Conservation (phyloP, 78 protist species). For the Dictyostelium firmibasis region DNA sequence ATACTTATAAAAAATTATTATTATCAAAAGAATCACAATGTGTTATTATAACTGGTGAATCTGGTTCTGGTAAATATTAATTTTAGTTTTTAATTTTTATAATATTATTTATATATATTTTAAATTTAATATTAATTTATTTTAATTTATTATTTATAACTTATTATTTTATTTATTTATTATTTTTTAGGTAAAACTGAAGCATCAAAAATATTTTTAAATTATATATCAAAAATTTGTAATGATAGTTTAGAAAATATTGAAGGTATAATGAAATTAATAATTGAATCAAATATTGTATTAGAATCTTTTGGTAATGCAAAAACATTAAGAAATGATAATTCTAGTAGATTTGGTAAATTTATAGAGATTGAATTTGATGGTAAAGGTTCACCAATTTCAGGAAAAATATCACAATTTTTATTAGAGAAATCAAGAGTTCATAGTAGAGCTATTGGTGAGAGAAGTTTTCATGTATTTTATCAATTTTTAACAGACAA, state of each 20-base stretch:
- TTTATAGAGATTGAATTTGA: conserved; percentile 94
- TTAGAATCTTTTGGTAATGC: conserved; percentile 98
- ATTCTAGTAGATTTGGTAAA: conserved; percentile 86
- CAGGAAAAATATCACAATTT: conserved; percentile 90
- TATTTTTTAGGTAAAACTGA: conserved; percentile 88
- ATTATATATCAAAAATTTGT: conserved; percentile 88
- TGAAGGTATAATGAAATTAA: conserved; percentile 73
- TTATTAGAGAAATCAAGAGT: conserved; percentile 92
- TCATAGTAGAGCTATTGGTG: conserved; percentile 83
- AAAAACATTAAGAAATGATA: conserved; percentile 89
- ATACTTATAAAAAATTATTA: conserved; percentile 66
- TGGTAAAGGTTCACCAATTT: conserved; percentile 88
- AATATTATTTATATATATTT: no score
- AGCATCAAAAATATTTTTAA: conserved; percentile 87
- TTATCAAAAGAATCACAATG: conserved; percentile 81
- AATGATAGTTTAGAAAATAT: conserved; percentile 25
- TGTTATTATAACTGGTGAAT: conserved; percentile 90
- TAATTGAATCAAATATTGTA: conserved; percentile 88
- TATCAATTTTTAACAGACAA: conserved; percentile 87
- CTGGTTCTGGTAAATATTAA: conserved; percentile 86
- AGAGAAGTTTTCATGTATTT: conserved; percentile 95
- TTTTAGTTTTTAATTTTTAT: no score
- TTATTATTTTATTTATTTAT: background rate
- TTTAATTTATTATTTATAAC: background rate
- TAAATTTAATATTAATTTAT: background rate